A percentile compares a stretch with the other conserved stretches of the same genome.
These are phyloP conservation scores for Hymenochaete sp. DNA, from an alignment of 1,284 basidiomycete genomes.

Conservation along the genomic window DNA sequence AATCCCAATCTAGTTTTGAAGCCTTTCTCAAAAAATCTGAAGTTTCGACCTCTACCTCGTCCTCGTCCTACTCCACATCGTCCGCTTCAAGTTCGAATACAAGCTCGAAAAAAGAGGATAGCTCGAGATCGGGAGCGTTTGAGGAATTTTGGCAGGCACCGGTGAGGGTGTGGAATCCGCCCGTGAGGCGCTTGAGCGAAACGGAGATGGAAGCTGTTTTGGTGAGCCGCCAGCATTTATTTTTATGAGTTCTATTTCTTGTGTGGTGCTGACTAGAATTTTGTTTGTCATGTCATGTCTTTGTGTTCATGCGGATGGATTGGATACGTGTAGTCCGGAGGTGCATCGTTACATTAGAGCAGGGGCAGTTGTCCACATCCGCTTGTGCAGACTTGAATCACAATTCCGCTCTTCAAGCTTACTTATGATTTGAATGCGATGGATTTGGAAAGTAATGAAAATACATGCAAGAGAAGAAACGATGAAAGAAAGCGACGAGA, in stretches of 20 bases:
- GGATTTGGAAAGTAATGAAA: too few relatives aligned
- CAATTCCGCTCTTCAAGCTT: too few relatives aligned
- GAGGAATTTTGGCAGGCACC: slow-evolving; percentile 79
- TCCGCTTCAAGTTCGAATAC: slow-evolving; percentile 19
- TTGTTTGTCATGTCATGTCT: too few relatives aligned
- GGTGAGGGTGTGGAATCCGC: slow-evolving; percentile 54
- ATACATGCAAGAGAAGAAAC: too few relatives aligned
- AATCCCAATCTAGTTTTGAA: slow-evolving; percentile 52
- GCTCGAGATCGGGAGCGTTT: slow-evolving; percentile 34
- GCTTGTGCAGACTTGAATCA: too few relatives aligned
- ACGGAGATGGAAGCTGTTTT: slow-evolving; percentile 72
- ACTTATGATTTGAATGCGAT: too few relatives aligned
- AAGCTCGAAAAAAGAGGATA: slow-evolving; percentile 23
- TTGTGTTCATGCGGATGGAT: slow-evolving; percentile 12
- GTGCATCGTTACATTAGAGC: slow-evolving; percentile 46
- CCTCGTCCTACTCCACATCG: slow-evolving; percentile 2
- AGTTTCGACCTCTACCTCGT: slow-evolving; percentile 25
- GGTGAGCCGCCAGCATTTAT: slow-evolving; percentile 38
- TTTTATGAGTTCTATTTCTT: neutral
- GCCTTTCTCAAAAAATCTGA: slow-evolving; percentile 49
- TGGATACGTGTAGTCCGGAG: slow-evolving; percentile 49
- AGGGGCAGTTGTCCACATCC: neutral
- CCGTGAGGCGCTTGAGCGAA: slow-evolving; percentile 47
- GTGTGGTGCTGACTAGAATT: neutral
- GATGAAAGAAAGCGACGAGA: too few relatives aligned